Conservation (phyloP, 192 early-diverging fungal species). For the Funneliformis mosseae region DNA sequence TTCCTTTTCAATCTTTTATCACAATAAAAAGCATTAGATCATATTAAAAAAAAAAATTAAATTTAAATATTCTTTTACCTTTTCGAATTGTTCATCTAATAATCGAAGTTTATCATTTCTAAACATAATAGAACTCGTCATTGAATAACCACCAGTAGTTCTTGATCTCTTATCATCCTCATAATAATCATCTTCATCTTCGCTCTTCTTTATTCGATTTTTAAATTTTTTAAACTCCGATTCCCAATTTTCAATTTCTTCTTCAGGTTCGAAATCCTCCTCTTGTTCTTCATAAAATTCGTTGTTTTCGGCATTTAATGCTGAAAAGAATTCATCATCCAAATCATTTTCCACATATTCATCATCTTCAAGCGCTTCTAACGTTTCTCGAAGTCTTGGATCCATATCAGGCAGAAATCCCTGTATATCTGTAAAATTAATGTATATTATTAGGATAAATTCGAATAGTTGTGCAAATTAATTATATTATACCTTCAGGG, state of each 20-base stretch:
- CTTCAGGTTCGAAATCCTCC: conserved; percentile 48
- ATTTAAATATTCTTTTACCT: conserved; percentile 43
- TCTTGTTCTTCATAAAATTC: conserved; percentile 63
- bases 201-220: conserved; percentile 40
- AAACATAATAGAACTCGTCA: conserved; percentile 93
- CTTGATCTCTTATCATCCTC: conserved; percentile 52
- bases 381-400: conserved; percentile 77
- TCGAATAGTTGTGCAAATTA: neutral
- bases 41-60: neutral
- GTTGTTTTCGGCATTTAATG: conserved; percentile 61
- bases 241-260: conserved; percentile 58
- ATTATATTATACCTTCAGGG: conserved; percentile 43
- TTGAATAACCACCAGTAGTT: conserved; percentile 67
- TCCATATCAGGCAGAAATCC: conserved; percentile 79
- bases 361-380: conserved; percentile 94
- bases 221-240: conserved; percentile 61
- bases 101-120: conserved; percentile 88
- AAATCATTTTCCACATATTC: conserved; percentile 80
- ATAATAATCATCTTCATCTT: conserved; percentile 51
- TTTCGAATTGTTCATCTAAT: conserved; percentile 94
- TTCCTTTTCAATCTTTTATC: conserved; percentile 61
- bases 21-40: conserved; percentile 30
- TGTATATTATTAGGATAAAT: neutral
- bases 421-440: conserved; percentile 27
- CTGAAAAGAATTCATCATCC: conserved; percentile 85